Conservation (phyloP, 1,284 basidiomycete species). For the Trichosporon faecale region DNA sequence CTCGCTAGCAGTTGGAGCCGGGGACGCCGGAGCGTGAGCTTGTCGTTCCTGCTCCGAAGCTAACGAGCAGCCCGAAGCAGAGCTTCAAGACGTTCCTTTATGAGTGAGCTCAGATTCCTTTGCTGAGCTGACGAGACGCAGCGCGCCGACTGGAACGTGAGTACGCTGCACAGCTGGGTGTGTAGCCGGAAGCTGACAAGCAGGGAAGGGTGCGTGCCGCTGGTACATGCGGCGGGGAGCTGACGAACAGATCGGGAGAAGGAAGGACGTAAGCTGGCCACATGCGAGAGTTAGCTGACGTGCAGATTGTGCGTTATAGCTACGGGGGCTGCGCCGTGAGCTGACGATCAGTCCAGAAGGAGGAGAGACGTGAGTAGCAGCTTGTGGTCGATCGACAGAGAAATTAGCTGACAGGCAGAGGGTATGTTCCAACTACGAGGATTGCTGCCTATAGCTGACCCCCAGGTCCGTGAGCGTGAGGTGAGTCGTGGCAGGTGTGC, state of each 20-base stretch:
- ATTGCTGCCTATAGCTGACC: no score
- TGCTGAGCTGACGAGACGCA: not conserved
- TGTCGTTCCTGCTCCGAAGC: not conserved
- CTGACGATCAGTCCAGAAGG: not conserved
- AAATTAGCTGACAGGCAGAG: not conserved
- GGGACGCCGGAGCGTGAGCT: constrained; percentile 13
- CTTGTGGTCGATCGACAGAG: no score
- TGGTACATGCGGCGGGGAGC: not conserved
- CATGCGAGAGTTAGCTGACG: not conserved
- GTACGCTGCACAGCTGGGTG: not conserved
- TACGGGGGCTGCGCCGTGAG: not conserved
- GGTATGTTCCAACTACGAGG: not conserved
- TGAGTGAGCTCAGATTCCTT: not conserved
- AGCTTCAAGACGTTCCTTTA: constrained; percentile 53
- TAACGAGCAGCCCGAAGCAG: constrained; percentile 33
- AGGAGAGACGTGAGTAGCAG: not conserved
- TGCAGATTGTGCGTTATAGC: not conserved
- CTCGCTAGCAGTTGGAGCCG: constrained; percentile 24
- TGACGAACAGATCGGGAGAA: not conserved
- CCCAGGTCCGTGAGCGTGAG: no score
- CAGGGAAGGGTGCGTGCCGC: not conserved
- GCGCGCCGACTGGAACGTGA: not conserved
- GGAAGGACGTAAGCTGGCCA: not conserved
- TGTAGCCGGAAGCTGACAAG: not conserved
- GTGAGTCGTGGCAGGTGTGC: no score